Evolutionary conservation across 106 monocot species (phyloP).

Genomic region (Dendrobium catenatum): DNA sequence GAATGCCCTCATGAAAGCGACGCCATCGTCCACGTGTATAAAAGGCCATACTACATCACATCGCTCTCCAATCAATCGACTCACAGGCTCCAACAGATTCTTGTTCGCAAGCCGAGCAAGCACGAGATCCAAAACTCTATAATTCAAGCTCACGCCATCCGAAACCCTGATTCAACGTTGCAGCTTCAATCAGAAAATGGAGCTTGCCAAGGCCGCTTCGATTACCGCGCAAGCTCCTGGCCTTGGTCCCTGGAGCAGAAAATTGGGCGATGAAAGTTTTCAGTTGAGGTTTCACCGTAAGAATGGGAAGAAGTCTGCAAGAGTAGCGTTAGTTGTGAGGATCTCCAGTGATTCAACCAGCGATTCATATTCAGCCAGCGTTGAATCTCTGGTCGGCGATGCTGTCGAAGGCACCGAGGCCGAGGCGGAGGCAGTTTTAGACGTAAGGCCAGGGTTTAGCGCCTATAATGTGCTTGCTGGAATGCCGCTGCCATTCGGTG

Average conservation of each 20-base stretch:
- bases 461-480: conserved; percentile 36
- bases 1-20: no score
- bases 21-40: no score
- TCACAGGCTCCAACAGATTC: no score
- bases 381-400: background rate
- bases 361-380: background rate
- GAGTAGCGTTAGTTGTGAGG: background rate
- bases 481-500: conserved; percentile 59
- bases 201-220: background rate
- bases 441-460: background rate
- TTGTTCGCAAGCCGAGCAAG: no score
- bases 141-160: no score
- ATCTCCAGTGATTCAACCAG: background rate
- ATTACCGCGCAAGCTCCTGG: background rate
- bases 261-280: background rate
- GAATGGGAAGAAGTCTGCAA: background rate
- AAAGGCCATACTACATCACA: no score
- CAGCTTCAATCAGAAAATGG: background rate
- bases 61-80: no score
- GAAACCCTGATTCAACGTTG: background rate
- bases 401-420: conserved; percentile 12
- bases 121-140: no score
- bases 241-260: background rate
- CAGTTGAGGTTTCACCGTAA: background rate
- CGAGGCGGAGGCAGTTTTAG: conserved; percentile 8